Base-by-base conservation (phyloP, 1,284 basidiomycete genomes). In the Heterobasidion parviporum region DNA sequence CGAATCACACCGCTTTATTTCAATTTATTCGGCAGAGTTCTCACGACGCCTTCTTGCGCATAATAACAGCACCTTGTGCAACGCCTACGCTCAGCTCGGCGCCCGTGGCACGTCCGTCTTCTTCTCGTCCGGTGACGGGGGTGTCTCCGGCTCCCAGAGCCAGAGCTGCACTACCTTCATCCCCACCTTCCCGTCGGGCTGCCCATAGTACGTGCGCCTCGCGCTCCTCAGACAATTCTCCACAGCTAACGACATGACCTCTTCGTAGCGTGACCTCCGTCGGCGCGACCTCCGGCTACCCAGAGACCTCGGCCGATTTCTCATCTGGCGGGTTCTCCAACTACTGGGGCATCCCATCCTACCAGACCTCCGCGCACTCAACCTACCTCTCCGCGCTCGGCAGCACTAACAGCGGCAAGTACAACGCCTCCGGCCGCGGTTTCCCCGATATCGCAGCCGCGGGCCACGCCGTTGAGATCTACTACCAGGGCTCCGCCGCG, bases 121-220 rank as follows among this genome's bases (percentile, higher is more conserved):
- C 62, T 87, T 83, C 70, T 79, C 81, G 12, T 83, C 81, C 52
- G 87, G 86, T 54, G 86, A 84, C 60, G 69, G 67, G 53, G 85
- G 85, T 56, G 83, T 89, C 34, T 85, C 84, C 26, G 79, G 74
- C 43, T 54, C 53, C 16, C 54, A 57, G 36, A 35, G 12, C 33
- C 80, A 79, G n/a, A 67, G 74, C 58, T 87, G 84, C 67, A 56
- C 60, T 3, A 79, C 79, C 12, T 89, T 89, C 77, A 76, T 87
- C 57, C 85, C 87, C 14, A 74, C 69, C 0, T 89, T 90, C 77
- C 87, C 87, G 15, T 83, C 82, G 59, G 79, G 74, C 60, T 76
- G 83, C 36, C 59, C 57, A 8, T 56, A 81, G 70, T 67, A 44
- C 36, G 47, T 44, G 4, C 16, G 16, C 46, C 41, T 32, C 14